phyloP scores from a whole-genome alignment of 306 rosid species.

The Bauhinia variegata region DNA sequence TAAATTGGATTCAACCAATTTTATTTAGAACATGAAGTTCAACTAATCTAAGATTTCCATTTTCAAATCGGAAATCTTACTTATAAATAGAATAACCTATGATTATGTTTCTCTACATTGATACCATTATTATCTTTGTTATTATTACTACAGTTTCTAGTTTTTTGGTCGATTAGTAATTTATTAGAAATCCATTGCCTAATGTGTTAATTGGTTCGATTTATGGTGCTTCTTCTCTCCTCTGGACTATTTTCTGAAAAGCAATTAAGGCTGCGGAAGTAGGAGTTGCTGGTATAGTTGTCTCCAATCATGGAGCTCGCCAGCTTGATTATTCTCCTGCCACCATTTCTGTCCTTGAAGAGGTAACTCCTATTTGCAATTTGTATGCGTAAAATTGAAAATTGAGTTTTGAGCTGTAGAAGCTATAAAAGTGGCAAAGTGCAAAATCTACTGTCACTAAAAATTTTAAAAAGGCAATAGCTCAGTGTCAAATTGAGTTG shows the following conservation, averaged over 20 bases:
- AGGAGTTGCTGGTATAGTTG: slow-evolving; percentile 37
- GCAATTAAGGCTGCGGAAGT: slow-evolving; percentile 37
- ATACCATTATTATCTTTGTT: neutral
- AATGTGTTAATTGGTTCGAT: too few species aligned
- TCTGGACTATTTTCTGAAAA: slow-evolving; percentile 5
- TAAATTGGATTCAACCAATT: neutral
- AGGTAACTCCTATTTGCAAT: neutral
- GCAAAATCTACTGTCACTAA: too few species aligned
- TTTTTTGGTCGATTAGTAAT: neutral
- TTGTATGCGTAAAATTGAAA: neutral
- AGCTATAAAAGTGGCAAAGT: too few species aligned
- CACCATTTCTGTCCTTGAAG: slow-evolving; percentile 42
- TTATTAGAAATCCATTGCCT: neutral
- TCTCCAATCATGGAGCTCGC: slow-evolving; percentile 44
- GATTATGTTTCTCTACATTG: neutral
- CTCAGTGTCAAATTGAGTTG: neutral
- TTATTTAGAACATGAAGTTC: neutral
- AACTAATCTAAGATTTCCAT: too few species aligned
- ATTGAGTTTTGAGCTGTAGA: too few species aligned
- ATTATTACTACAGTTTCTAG: neutral
- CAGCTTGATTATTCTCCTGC: slow-evolving; percentile 41
- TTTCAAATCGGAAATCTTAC: too few species aligned
- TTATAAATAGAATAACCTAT: too few species aligned
- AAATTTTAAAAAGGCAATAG: too few species aligned
- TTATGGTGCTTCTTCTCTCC: neutral